A percentile compares a stretch with the other conserved stretches of the same genome.
Evolutionary conservation across 345 rosid genomes (phyloP).

Genomic region (Syzygium aromaticum): DNA sequence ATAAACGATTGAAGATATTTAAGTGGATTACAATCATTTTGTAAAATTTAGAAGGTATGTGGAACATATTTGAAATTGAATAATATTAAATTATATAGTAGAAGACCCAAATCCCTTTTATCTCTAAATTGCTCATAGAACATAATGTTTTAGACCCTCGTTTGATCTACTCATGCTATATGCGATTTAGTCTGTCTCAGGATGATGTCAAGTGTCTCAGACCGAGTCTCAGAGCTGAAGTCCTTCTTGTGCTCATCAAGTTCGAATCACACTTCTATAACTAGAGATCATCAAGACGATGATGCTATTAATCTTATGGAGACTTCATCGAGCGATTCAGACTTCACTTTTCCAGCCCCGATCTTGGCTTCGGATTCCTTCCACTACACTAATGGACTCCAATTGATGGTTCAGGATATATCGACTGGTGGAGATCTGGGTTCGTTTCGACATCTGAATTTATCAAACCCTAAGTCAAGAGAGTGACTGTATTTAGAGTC

Average conservation of each 20-base stretch:
- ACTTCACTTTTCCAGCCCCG: constrained; percentile 63
- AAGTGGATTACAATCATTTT: neutral
- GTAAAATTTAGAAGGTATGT: neutral
- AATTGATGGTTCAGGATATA: constrained; percentile 43
- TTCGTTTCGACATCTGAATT: constrained; percentile 18
- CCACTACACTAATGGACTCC: constrained; percentile 20
- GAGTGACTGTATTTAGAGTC: neutral
- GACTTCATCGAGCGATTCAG: constrained; percentile 57
- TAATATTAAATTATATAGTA: too few species aligned
- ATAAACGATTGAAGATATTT: neutral
- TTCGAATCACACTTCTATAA: constrained; percentile 31
- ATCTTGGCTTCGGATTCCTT: constrained; percentile 11
- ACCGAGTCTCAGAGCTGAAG: constrained; percentile 80
- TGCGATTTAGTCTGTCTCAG: constrained; percentile 77
- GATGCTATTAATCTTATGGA: constrained; percentile 46
- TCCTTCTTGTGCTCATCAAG: constrained; percentile 44
- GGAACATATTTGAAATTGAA: neutral
- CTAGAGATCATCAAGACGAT: constrained; percentile 34
- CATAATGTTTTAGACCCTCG: neutral
- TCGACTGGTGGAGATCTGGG: constrained; percentile 43
- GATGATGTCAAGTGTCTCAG: constrained; percentile 75
- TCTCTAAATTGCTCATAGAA: neutral
- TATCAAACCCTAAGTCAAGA: neutral
- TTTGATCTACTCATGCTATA: constrained; percentile 41
- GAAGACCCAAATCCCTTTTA: neutral